Percentiles rank a stretch among this genome's conserved stretches.
Conservation (phyloP, 805 yeast genomes). For the Ogataea wickerhamii region DNA sequence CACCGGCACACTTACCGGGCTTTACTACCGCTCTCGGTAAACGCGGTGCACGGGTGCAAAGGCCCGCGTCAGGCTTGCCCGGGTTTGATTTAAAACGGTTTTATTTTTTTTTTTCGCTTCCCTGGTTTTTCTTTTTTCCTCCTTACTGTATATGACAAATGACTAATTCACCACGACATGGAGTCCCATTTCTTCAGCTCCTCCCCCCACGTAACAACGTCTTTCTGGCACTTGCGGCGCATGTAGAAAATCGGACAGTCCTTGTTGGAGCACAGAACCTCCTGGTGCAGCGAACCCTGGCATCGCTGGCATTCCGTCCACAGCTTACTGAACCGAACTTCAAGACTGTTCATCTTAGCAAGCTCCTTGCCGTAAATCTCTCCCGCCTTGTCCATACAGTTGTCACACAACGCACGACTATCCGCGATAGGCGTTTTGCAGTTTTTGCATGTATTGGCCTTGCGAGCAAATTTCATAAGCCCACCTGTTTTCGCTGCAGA, state of each 20-base stretch:
- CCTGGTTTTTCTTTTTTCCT: too few species aligned
- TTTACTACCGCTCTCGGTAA: too few species aligned
- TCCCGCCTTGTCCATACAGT: constrained; percentile 72
- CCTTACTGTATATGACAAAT: too few species aligned
- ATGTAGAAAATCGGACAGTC: constrained; percentile 98
- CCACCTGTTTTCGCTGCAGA: constrained; percentile 82
- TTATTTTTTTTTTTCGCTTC: too few species aligned
- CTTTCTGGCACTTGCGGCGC: constrained; percentile 86
- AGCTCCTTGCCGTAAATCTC: constrained; percentile 78
- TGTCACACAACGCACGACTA: constrained; percentile 57
- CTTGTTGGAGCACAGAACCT: constrained; percentile 89
- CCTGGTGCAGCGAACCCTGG: constrained; percentile 94
- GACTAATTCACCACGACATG: constrained; percentile 51
- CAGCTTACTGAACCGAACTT: constrained; percentile 75
- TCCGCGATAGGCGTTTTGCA: constrained; percentile 77
- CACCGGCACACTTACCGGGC: too few species aligned
- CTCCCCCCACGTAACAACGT: constrained; percentile 49
- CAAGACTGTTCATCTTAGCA: constrained; percentile 73
- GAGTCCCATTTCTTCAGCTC: constrained; percentile 68
- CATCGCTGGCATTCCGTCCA: constrained; percentile 99
- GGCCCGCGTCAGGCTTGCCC: too few species aligned
- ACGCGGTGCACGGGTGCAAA: too few species aligned
- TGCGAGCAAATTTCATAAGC: constrained; percentile 81
- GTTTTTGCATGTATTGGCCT: constrained; percentile 81
- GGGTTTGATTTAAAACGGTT: too few species aligned